Evolutionary conservation across 805 yeast species (phyloP), one percentile per base, ranked within the genome.

Genomic region (Candida multigemmis): DNA sequence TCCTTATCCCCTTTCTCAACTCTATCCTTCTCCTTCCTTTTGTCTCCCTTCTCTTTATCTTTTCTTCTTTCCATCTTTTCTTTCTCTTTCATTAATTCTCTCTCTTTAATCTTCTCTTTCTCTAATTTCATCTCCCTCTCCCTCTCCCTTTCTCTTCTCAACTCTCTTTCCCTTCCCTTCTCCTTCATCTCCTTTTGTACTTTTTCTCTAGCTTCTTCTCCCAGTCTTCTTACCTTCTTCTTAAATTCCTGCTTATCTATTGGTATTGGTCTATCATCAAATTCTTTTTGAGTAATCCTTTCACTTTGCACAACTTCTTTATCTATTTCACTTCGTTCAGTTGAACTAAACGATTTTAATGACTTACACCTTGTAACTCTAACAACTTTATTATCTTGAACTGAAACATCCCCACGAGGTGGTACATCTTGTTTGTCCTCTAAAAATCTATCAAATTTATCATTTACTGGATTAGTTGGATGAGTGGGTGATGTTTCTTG

Each of bases 371-470:
- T n/a, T n/a, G n/a, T n/a, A n/a, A n/a, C n/a, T n/a, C n/a, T n/a
- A n/a, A n/a, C n/a, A n/a, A n/a, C n/a, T n/a, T n/a, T n/a, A n/a
- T n/a, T n/a, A n/a, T n/a, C n/a, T n/a, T n/a, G n/a, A 13, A 37
- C 13, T n/a, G 25, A 14, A 3, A 35, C 32, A 26, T 35, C 41
- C 10, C 39, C 35, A 28, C 39, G 19, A 6, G 30, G 29, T 2
- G 41, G 41, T 7, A 35, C 32, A 9, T 31, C 35, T 23, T 35
- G 39, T n/a, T 24, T 17, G 22, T 37, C 41, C 20, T 32, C 28
- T 6, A 37, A n/a, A 14, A 30, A 29, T 14, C 26, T 32, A 12
- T 37, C 21, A 16, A 32, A 25, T 6, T 22, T 21, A 16, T 26
- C 17, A 21, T 16, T 12, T 5, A 14, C 15, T n/a, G n/a, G n/a